These are phyloP conservation scores for Crataegus laevigata DNA, from an alignment of 306 rosid species.

Conservation along the genomic window DNA sequence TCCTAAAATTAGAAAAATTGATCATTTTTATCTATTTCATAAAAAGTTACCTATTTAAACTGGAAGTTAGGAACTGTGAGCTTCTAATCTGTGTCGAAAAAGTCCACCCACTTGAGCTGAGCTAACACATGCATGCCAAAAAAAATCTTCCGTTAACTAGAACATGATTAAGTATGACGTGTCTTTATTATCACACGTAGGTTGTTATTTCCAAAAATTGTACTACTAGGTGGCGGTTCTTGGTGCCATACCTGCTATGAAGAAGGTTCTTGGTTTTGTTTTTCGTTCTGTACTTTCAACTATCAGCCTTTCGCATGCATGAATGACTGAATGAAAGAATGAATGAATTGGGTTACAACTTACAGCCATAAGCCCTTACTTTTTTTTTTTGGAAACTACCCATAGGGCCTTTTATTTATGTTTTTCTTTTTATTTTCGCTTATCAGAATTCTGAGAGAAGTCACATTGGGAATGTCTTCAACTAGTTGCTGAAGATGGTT, in stretches of 20 bases:
- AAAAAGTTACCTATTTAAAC: too few species aligned
- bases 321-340: not conserved
- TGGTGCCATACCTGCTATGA: constrained; percentile 47
- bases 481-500: too few species aligned
- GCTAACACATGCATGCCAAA: too few species aligned
- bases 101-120: too few species aligned
- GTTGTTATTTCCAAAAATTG: not conserved
- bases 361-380: too few species aligned
- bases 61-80: too few species aligned
- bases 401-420: not conserved
- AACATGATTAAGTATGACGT: too few species aligned
- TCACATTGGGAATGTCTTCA: constrained; percentile 48
- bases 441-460: constrained; percentile 54
- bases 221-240: not conserved
- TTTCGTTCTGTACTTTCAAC: not conserved
- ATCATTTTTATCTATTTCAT: too few species aligned
- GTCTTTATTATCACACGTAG: not conserved
- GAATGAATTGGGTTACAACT: not conserved
- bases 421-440: not conserved
- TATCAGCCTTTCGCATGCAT: not conserved
- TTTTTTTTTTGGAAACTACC: too few species aligned
- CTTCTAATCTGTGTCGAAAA: too few species aligned
- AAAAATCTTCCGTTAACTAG: too few species aligned
- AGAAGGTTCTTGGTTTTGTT: constrained; percentile 31
- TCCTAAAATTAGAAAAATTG: too few species aligned